These are phyloP conservation scores for Pseudogymnoascus sp. DNA, from an alignment of 2,329 filamentous ascomycete genomes.

Conservation along the genomic window DNA sequence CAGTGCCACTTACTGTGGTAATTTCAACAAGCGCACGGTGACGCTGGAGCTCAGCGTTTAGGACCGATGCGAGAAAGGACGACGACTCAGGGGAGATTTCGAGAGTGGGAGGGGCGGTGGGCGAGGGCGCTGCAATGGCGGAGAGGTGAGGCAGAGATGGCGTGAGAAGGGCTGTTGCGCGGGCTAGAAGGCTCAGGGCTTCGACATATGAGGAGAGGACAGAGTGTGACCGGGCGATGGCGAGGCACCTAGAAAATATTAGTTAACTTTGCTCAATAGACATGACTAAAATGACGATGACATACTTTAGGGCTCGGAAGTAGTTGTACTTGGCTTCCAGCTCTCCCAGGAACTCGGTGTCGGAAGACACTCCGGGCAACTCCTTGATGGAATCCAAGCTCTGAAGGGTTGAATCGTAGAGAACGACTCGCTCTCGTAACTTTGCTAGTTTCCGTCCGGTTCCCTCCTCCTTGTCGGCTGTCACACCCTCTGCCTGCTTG, in stretches of 20 bases:
- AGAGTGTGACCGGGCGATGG: slow-evolving; percentile 77
- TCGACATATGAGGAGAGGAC: slow-evolving; percentile 66
- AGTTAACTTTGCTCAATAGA: slow-evolving; percentile 7
- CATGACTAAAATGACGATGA: slow-evolving; percentile 13
- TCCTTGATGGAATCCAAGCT: slow-evolving; percentile 87
- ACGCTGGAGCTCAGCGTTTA: slow-evolving; percentile 68
- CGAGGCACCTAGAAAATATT: slow-evolving; percentile 55
- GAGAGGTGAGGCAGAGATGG: slow-evolving; percentile 43
- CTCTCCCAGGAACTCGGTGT: slow-evolving; percentile 66
- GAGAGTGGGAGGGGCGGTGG: slow-evolving; percentile 54
- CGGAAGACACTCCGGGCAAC: slow-evolving; percentile 80
- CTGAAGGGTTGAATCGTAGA: slow-evolving; percentile 87
- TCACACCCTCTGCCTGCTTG: slow-evolving; percentile 47
- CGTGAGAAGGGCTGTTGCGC: slow-evolving; percentile 58
- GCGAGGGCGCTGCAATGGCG: slow-evolving; percentile 30
- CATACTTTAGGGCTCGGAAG: slow-evolving; percentile 81
- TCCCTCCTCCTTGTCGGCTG: slow-evolving; percentile 51
- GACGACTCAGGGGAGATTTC: slow-evolving; percentile 55
- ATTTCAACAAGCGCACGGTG: slow-evolving; percentile 83
- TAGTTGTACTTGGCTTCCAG: slow-evolving; percentile 74
- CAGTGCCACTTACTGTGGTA: slow-evolving; percentile 46
- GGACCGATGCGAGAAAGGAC: slow-evolving; percentile 50
- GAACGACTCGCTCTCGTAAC: slow-evolving; percentile 75
- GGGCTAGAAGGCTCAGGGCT: slow-evolving; percentile 75
- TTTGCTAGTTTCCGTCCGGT: slow-evolving; percentile 69